Evolutionary conservation across 768 basidiomycete species (phyloP), one percentile per base, ranked within the genome.

Genomic region (Mycena metata): DNA sequence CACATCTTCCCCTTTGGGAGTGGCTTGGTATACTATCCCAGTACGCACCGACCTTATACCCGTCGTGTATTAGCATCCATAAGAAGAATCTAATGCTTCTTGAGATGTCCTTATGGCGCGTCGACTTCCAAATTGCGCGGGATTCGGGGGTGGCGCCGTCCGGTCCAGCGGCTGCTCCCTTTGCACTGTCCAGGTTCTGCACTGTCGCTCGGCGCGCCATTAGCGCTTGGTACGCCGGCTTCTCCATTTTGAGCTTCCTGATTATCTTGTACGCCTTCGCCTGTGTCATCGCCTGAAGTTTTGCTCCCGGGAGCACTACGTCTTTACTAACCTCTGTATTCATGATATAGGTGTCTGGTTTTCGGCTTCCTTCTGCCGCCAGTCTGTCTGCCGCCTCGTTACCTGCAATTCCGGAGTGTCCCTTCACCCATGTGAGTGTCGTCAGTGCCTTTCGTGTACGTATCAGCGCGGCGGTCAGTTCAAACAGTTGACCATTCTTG

Each of bases 361-460:
- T 47, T 10, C 46, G 46, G 46, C 46, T 47, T 5, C 46, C 46
- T 12, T 47, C 46, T n/a, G 19, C 46, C n/a, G 46, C 46, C 3
- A 47, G 46, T n/a, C n/a, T 23, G 12, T 47, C 46, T 12, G 46
- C 46, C 19, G 46, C 46, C 21, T 47, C 46, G n/a, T 47, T 47
- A 5, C 46, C 46, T 5, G 9, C 21, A 21, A 21, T 21, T n/a
- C 46, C 46, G 9, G 46, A 47, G 21, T 47, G 60, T 10, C 60
- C 60, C 30, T 63, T 41, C 9, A 63, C 60, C 60, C 60, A 63
- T 17, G 41, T 41, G 47, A 63, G 21, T 6, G 13, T 35, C 3
- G 51, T 54, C 23, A 12, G 16, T 5, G 60, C 60, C 36, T 30
- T 49, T 19, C 60, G 11, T 51, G 13, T 45, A 12, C 60, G 26